phyloP scores from a whole-genome alignment of 805 yeast genomes.

The Zygotorulaspora florentina region DNA sequence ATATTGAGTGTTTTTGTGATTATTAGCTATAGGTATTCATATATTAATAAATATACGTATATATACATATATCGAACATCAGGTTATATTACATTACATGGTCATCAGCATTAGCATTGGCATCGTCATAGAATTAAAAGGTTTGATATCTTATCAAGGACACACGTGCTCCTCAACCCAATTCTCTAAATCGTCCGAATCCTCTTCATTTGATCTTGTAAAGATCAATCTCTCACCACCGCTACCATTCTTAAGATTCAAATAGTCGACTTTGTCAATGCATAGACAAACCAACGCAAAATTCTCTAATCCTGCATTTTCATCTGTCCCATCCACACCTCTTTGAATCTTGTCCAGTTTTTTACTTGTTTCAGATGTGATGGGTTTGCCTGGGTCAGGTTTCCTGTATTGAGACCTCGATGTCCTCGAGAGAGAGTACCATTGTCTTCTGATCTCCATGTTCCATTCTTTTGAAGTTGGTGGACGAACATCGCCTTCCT shows the following conservation, averaged over 20 bases:
- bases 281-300: conserved; percentile 67
- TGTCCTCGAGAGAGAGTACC: conserved; percentile 55
- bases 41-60: background rate
- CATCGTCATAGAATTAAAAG: conserved; percentile 1
- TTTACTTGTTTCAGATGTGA: conserved; percentile 52
- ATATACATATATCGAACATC: conserved; percentile 3
- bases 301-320: conserved; percentile 57
- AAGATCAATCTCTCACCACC: conserved; percentile 32
- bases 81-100: conserved; percentile 5
- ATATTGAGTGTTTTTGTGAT: background rate
- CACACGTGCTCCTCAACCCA: conserved; percentile 81
- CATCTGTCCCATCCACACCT: conserved; percentile 78
- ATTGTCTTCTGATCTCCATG: conserved; percentile 56
- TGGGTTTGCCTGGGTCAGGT: conserved; percentile 63
- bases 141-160: conserved; percentile 42
- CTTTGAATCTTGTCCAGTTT: conserved; percentile 66
- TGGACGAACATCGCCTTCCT: conserved; percentile 29
- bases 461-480: conserved; percentile 65
- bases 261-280: conserved; percentile 65
- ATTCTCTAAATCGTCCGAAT: conserved; percentile 50
- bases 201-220: conserved; percentile 37
- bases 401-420: conserved; percentile 65
- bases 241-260: conserved; percentile 50
- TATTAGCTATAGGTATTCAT: background rate
- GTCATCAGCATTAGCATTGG: background rate